Evolutionary conservation across 2,329 filamentous ascomycete genomes (phyloP).

Genomic region (Cylindrodendrum hubeiense): DNA sequence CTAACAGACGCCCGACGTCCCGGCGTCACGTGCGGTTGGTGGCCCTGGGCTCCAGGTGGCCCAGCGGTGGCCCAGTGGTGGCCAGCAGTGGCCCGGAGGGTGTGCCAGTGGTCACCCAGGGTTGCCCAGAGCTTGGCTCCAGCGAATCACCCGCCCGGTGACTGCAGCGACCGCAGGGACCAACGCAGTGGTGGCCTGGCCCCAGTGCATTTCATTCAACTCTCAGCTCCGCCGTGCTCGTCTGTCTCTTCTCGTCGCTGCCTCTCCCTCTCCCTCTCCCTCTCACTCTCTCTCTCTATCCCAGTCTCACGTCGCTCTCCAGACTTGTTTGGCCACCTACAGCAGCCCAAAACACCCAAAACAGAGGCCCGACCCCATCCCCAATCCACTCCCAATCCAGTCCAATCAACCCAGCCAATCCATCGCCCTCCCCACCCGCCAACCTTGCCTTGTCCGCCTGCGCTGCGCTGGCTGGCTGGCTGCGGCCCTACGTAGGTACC

Average conservation of each 20-base stretch:
- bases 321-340: neutral
- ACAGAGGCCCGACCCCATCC: constrained; percentile 28
- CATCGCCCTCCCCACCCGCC: constrained; percentile 7
- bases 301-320: neutral
- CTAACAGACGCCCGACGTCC: constrained; percentile 21
- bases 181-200: constrained; percentile 14
- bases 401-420: constrained; percentile 28
- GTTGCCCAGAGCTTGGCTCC: neutral
- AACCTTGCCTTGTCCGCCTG: constrained; percentile 4
- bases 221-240: constrained; percentile 3
- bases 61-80: neutral
- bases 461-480: constrained; percentile 11
- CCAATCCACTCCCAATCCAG: constrained; percentile 33
- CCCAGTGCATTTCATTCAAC: neutral
- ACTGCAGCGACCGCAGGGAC: constrained; percentile 14
- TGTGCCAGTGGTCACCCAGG: too few relatives aligned
- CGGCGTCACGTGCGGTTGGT: constrained; percentile 23
- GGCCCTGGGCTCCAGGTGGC: constrained; percentile 10
- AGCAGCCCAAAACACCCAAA: constrained; percentile 1
- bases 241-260: neutral
- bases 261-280: neutral
- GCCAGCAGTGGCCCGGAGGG: neutral
- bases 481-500: constrained; percentile 16
- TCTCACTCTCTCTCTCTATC: too few relatives aligned
- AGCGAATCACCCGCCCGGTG: constrained; percentile 21